phyloP scores from a whole-genome alignment of 768 basidiomycete genomes.

The Tylopilus sp. region DNA sequence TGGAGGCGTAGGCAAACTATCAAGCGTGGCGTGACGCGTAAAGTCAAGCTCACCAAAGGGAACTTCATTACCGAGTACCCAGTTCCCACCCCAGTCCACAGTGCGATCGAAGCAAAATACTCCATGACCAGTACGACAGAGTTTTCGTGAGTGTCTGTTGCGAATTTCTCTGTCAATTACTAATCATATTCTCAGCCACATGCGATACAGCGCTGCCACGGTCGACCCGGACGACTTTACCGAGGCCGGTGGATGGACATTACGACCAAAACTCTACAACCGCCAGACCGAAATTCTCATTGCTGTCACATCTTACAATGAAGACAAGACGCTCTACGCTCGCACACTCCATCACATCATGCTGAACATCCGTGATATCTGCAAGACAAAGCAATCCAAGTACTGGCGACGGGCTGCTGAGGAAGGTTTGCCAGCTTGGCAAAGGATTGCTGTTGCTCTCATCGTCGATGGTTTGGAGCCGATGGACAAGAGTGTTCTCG shows the following conservation, averaged over 20 bases:
- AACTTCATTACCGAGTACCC: conserved; percentile 90
- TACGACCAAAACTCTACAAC: conserved; percentile 81
- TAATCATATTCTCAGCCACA: conserved; percentile 47
- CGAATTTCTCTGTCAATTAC: neutral
- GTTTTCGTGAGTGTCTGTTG: conserved; percentile 67
- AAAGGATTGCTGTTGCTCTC: conserved; percentile 85
- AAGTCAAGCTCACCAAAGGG: conserved; percentile 89
- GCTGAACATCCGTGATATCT: conserved; percentile 97
- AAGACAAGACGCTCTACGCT: conserved; percentile 88
- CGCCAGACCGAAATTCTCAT: conserved; percentile 92
- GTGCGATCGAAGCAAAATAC: conserved; percentile 81
- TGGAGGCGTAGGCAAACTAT: conserved; percentile 83
- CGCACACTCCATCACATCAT: conserved; percentile 94
- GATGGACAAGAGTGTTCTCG: conserved; percentile 94
- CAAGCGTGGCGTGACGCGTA: conserved; percentile 90
- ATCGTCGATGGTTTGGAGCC: conserved; percentile 91
- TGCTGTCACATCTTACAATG: conserved; percentile 91
- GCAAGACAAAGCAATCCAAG: conserved; percentile 92
- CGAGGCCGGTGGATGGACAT: conserved; percentile 75
- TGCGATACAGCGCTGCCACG: conserved; percentile 92
- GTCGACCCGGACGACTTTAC: conserved; percentile 88
- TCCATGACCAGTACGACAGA: conserved; percentile 72
- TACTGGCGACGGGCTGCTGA: conserved; percentile 84
- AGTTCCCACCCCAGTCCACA: conserved; percentile 80
- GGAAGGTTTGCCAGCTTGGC: conserved; percentile 85